Conservation (phyloP, 192 early-diverging fungal genomes). For the Kappamyces sp. region DNA sequence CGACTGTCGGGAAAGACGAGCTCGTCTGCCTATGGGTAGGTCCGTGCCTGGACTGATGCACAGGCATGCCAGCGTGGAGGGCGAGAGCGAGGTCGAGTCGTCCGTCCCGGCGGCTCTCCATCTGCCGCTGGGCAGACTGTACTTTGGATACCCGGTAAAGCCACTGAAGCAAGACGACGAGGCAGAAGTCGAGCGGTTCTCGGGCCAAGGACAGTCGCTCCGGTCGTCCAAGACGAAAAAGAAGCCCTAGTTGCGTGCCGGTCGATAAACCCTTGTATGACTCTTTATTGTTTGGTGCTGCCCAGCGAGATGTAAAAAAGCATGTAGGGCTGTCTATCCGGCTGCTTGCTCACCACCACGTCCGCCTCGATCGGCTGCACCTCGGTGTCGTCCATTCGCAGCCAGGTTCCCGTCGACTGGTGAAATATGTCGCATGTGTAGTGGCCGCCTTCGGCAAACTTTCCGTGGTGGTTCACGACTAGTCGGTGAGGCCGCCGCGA, state of each 20-base stretch:
- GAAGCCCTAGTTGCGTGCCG: not conserved
- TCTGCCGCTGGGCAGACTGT: conserved; percentile 80
- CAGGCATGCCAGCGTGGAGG: no score
- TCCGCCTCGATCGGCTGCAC: conserved; percentile 52
- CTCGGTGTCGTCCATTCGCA: conserved; percentile 85
- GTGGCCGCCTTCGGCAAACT: conserved; percentile 81
- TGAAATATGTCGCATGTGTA: conserved; percentile 91
- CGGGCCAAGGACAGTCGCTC: conserved; percentile 5
- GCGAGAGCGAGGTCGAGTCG: not conserved
- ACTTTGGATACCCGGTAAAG: conserved; percentile 55
- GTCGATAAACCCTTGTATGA: no score
- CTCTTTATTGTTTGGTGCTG: not conserved
- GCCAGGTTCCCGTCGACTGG: conserved; percentile 62
- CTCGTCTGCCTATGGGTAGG: conserved; percentile 12
- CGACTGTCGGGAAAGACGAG: conserved; percentile 40
- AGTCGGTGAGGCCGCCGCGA: conserved; percentile 32
- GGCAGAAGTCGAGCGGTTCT: not conserved
- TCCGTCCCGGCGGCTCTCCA: conserved; percentile 65
- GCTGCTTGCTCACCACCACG: conserved; percentile 52
- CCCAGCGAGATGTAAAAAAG: conserved; percentile 51
- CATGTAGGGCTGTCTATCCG: conserved; percentile 68
- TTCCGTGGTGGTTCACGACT: conserved; percentile 95
- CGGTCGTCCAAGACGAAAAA: conserved; percentile 1
- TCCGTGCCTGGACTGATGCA: no score
- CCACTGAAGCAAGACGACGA: not conserved